Evolutionary conservation across 2,329 filamentous ascomycete genomes (phyloP), one percentile per base, ranked within the genome.

Genomic region (Macrophomina pseudophaseolina): DNA sequence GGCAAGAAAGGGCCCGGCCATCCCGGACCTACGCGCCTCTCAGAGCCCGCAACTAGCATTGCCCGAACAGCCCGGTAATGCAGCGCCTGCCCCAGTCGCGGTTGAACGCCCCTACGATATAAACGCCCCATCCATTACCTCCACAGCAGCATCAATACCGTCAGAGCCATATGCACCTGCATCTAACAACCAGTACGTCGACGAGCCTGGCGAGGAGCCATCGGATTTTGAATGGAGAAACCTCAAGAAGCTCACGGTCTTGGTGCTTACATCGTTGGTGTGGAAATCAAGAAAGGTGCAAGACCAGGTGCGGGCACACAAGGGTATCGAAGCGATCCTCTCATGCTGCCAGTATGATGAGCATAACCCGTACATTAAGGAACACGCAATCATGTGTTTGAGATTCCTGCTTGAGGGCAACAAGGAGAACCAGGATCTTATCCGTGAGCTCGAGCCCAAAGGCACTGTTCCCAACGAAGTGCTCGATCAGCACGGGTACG

Each of bases 311-410:
- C 87, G 96, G 52, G 86, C 89, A 58, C 88, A 94, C 72, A 91
- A 93, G 70, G 94, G 94, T 49, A 91, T 98, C 51, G 91, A 97
- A 71, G 90, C 92, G 0, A 85, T 98, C 23, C 86, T 97, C 16
- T 93, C 93, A 74, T 97, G 93, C 79, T 97, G 93, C 72, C 87
- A 89, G 38, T 95, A 95, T 75, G 94, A 98, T 75, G 93, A 94
- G 71, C 89, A 97, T 79, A 97, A 97, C 74, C 93, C 93, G 0
- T 97, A 94, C 75, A 94, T 97, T 69, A 92, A 94, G 73, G 94
- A 98, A 78, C 91, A 88, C 70, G 85, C 86, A 69, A 83, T 83
- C 67, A 81, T 87, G 70, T 89, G 86, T 54, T 71, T 80, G 3
- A 72, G 78, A 1, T 80, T 80, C 64, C 83, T 91, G 5, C 86